Evolutionary conservation across 345 rosid genomes (phyloP).

Genomic region (Noccaea bulbosa): DNA sequence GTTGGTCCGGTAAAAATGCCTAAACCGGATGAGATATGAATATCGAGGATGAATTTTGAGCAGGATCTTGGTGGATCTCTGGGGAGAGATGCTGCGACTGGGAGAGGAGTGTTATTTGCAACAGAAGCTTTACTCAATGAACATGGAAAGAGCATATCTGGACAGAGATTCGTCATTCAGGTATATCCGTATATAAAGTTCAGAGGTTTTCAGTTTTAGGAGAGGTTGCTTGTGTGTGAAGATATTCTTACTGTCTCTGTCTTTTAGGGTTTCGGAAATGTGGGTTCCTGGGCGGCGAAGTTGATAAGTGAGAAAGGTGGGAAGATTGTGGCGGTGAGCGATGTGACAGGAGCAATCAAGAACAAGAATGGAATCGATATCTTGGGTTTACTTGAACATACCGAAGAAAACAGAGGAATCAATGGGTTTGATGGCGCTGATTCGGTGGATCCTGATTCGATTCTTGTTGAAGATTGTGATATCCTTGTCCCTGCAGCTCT

Average conservation of each 20-base stretch:
- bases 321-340: slow-evolving; percentile 81
- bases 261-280: slow-evolving; percentile 92
- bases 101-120: slow-evolving; percentile 87
- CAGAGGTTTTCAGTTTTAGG: neutral
- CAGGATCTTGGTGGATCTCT: slow-evolving; percentile 98
- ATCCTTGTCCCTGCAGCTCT: slow-evolving; percentile 91
- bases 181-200: slow-evolving; percentile 39
- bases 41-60: slow-evolving; percentile 3
- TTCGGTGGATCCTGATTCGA: slow-evolving; percentile 55
- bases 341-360: slow-evolving; percentile 84
- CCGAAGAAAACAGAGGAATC: slow-evolving; percentile 64
- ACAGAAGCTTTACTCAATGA: slow-evolving; percentile 90
- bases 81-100: slow-evolving; percentile 97
- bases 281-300: slow-evolving; percentile 96
- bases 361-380: slow-evolving; percentile 78
- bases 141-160: slow-evolving; percentile 69
- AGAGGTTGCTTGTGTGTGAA: slow-evolving; percentile 21
- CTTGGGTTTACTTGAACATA: slow-evolving; percentile 62
- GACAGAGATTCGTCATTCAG: slow-evolving; percentile 81
- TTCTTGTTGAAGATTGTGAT: slow-evolving; percentile 84
- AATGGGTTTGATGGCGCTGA: slow-evolving; percentile 80
- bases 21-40: neutral
- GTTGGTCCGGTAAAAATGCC: neutral
- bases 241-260: slow-evolving; percentile 12
- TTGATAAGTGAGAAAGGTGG: slow-evolving; percentile 80